A percentile compares a stretch with the other conserved stretches of the same genome.
phyloP scores from a whole-genome alignment of 2,329 filamentous ascomycete genomes.

The Trichoderma gracile region DNA sequence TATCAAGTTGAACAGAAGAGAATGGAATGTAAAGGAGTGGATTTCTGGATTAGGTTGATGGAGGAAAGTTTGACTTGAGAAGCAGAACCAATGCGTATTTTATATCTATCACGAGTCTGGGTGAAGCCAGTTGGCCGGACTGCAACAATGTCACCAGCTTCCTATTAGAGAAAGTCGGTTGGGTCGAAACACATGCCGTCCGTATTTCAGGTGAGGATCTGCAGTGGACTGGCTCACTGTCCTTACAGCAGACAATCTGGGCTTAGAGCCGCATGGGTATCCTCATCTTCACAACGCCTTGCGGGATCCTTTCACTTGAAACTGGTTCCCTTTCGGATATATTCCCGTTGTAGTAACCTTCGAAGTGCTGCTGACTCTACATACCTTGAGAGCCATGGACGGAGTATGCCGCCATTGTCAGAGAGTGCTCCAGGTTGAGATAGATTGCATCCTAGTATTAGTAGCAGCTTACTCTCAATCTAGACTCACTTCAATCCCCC shows the following conservation, averaged over 20 bases:
- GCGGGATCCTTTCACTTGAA: not conserved
- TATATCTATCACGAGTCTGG: not conserved
- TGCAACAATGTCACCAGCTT: not conserved
- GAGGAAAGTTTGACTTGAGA: not conserved
- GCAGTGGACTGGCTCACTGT: not conserved
- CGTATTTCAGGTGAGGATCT: not conserved
- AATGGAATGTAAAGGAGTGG: not conserved
- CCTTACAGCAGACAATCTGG: not conserved
- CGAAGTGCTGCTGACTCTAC: no score
- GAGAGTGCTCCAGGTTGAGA: no score
- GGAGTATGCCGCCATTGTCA: no score
- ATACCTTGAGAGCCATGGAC: no score
- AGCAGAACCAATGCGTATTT: not conserved
- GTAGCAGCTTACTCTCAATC: no score
- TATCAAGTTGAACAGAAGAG: not conserved
- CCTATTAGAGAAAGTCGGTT: constrained; percentile 9
- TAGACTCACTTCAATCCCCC: no score
- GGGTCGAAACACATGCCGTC: not conserved
- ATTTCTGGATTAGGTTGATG: not conserved
- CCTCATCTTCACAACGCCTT: not conserved
- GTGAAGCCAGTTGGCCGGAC: not conserved
- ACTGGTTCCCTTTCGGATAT: not conserved
- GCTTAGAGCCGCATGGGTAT: not conserved
- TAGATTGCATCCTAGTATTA: no score
- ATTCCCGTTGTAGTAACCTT: not conserved